phyloP scores from a whole-genome alignment of 805 yeast species.

The Monosporozyma aerobia region DNA sequence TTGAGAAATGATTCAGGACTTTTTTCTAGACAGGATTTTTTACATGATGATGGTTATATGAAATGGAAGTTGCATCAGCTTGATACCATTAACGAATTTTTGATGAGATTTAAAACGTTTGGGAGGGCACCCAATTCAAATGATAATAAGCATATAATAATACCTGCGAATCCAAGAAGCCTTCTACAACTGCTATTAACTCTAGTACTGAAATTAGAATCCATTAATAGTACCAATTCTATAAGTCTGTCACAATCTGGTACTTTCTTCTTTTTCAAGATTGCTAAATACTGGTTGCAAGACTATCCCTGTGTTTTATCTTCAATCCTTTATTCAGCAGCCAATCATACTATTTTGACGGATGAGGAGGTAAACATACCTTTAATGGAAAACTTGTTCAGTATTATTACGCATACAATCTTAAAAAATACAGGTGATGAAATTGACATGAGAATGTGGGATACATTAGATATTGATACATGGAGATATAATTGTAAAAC shows the following conservation, averaged over 20 bases:
- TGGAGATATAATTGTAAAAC: constrained; percentile 41
- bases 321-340: constrained; percentile 42
- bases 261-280: constrained; percentile 35
- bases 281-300: constrained; percentile 52
- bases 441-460: constrained; percentile 30
- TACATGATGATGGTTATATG: constrained; percentile 25
- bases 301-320: constrained; percentile 40
- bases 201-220: constrained; percentile 37
- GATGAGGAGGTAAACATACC: constrained; percentile 26
- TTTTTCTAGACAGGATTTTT: constrained; percentile 32
- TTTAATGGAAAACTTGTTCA: constrained; percentile 29
- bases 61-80: constrained; percentile 37
- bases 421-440: constrained; percentile 13
- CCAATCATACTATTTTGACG: constrained; percentile 30
- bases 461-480: constrained; percentile 38
- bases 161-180: constrained; percentile 37
- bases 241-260: constrained; percentile 36
- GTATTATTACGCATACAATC: constrained; percentile 20
- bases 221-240: constrained; percentile 3
- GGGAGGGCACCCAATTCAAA: constrained; percentile 1
- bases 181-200: constrained; percentile 35
- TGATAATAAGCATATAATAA: constrained; percentile 10
- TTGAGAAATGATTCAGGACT: constrained; percentile 23
- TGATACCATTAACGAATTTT: constrained; percentile 24
- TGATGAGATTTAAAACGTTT: constrained; percentile 14